These are phyloP conservation scores for Aphanomyces cochlioides DNA, from an alignment of 352 stramenopile species.

Conservation along the genomic window DNA sequence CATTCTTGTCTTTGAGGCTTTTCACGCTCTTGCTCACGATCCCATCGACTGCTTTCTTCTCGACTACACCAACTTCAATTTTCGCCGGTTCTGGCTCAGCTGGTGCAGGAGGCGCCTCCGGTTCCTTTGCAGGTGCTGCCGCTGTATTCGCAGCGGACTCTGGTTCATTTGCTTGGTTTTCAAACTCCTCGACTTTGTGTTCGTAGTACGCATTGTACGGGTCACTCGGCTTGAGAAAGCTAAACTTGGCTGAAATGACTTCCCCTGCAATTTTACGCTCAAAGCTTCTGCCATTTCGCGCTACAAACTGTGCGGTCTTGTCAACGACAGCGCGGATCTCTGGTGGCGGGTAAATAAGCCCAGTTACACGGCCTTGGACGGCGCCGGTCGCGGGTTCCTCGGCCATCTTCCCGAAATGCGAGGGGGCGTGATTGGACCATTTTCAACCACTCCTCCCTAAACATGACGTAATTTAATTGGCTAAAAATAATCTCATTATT, in stretches of 20 bases:
- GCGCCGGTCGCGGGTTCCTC: slow-evolving; percentile 22
- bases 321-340: slow-evolving; percentile 97
- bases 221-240: slow-evolving; percentile 92
- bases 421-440: slow-evolving; percentile 22
- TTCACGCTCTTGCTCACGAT: slow-evolving; percentile 82
- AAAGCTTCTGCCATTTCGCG: slow-evolving; percentile 96
- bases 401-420: slow-evolving; percentile 20
- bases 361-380: slow-evolving; percentile 75
- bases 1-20: slow-evolving; percentile 89
- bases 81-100: slow-evolving; percentile 19
- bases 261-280: slow-evolving; percentile 96
- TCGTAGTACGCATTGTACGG: slow-evolving; percentile 99
- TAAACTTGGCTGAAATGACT: slow-evolving; percentile 95
- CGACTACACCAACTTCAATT: slow-evolving; percentile 56
- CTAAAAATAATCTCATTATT: neutral
- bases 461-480: neutral
- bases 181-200: slow-evolving; percentile 90
- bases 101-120: slow-evolving; percentile 16
- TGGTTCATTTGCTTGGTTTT: slow-evolving; percentile 33
- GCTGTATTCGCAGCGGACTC: slow-evolving; percentile 33
- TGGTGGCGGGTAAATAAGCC: slow-evolving; percentile 95
- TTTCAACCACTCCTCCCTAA: slow-evolving; percentile 15
- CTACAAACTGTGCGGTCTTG: slow-evolving; percentile 98
- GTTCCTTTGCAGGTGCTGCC: slow-evolving; percentile 32
- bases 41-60: slow-evolving; percentile 80